Conservation (phyloP, 108 stramenopile species). For the Nannochloropsis salina region DNA sequence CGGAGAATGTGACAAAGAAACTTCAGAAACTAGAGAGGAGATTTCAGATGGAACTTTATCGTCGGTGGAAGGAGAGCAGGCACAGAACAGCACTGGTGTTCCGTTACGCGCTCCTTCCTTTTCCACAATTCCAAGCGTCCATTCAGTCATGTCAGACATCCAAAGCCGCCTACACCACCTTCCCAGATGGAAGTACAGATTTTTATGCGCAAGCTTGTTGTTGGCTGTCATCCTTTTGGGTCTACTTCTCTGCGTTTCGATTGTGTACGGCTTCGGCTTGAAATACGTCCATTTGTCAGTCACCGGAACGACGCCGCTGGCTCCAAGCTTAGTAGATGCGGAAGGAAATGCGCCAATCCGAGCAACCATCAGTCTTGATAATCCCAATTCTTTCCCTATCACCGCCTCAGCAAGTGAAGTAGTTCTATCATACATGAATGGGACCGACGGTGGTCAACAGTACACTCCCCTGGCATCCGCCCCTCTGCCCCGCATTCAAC, state of each 20-base stretch:
- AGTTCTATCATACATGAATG: neutral
- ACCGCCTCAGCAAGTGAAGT: neutral
- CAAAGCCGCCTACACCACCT: neutral
- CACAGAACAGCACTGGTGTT: too few species aligned
- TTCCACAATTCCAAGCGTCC: constrained; percentile 5
- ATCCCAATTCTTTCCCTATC: neutral
- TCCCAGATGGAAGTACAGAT: neutral
- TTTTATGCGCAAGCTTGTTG: neutral
- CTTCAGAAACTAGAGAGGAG: too few species aligned
- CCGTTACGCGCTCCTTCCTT: neutral
- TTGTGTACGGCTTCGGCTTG: constrained; percentile 10
- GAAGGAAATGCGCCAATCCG: neutral
- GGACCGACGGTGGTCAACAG: neutral
- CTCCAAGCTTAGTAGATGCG: neutral
- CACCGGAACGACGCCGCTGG: neutral
- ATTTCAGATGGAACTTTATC: too few species aligned
- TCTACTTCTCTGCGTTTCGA: neutral
- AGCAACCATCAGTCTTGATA: neutral
- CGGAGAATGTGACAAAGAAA: too few species aligned
- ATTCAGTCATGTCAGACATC: neutral
- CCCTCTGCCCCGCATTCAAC: neutral
- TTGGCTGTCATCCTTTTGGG: neutral
- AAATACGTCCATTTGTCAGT: neutral
- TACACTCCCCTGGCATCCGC: neutral
- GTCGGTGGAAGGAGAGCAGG: too few species aligned